Evolutionary conservation across 371 early-diverging fungal species (phyloP).

Genomic region (Syncephalastrum monosporum): DNA sequence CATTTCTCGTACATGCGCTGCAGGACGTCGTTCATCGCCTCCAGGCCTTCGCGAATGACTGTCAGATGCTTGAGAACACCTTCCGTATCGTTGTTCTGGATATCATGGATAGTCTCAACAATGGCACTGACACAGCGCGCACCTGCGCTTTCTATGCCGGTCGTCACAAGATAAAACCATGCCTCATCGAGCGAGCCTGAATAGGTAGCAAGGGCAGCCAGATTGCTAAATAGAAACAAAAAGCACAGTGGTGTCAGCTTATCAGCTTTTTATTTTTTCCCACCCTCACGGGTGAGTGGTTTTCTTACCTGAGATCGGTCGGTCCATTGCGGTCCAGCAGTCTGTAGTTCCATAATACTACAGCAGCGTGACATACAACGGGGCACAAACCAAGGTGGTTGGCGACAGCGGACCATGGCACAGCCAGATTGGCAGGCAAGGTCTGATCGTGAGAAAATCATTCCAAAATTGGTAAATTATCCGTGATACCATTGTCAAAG

Average conservation of each 20-base stretch:
- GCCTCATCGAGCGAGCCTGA: constrained; percentile 92
- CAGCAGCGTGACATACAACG: constrained; percentile 84
- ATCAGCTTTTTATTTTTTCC: constrained; percentile 4
- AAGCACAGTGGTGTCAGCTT: background rate
- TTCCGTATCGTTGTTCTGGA: constrained; percentile 50
- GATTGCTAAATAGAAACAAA: constrained; percentile 53
- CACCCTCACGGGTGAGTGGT: background rate
- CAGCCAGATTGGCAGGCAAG: constrained; percentile 78
- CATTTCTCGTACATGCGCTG: constrained; percentile 90
- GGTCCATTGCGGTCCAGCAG: constrained; percentile 75
- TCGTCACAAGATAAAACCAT: constrained; percentile 94
- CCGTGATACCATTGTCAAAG: constrained; percentile 1
- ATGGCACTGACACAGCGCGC: constrained; percentile 76
- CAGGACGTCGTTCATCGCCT: constrained; percentile 63
- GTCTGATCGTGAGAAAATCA: constrained; percentile 49
- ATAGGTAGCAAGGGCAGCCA: constrained; percentile 80
- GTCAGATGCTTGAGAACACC: constrained; percentile 53
- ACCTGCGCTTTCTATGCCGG: constrained; percentile 87
- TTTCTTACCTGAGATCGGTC: constrained; percentile 61
- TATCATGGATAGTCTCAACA: constrained; percentile 53
- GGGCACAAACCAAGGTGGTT: constrained; percentile 83
- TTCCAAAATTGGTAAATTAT: constrained; percentile 7
- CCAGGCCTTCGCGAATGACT: constrained; percentile 56
- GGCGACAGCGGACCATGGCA: constrained; percentile 85
- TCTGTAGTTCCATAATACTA: constrained; percentile 89